Evolutionary conservation across 2,329 filamentous ascomycete genomes (phyloP).

Genomic region (Sclerotinia nivalis): DNA sequence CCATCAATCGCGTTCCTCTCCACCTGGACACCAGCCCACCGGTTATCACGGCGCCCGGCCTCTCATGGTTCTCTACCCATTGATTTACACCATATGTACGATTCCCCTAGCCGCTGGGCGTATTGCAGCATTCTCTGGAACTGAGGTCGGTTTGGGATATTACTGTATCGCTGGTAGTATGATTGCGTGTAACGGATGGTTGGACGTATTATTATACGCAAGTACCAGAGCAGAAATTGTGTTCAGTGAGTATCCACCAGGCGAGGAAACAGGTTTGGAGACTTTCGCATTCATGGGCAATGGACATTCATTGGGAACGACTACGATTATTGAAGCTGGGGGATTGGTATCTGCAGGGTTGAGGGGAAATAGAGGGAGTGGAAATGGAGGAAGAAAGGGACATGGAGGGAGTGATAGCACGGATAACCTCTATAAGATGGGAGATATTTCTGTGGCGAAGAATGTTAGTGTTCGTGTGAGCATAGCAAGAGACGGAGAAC

Average conservation of each 20-base stretch:
- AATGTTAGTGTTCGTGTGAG: conserved; percentile 33
- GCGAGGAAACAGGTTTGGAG: conserved; percentile 50
- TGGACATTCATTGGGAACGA: conserved; percentile 27
- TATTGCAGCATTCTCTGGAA: conserved; percentile 61
- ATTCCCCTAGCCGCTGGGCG: conserved; percentile 64
- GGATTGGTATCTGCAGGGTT: conserved; percentile 19
- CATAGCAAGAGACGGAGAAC: conserved; percentile 7
- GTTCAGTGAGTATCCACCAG: conserved; percentile 47
- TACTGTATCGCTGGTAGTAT: conserved; percentile 61
- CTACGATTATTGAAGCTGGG: conserved; percentile 27
- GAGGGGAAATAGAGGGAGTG: conserved; percentile 17
- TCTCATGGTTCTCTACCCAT: conserved; percentile 66
- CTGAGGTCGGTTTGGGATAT: conserved; percentile 52
- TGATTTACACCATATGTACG: conserved; percentile 70
- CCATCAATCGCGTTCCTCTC: conserved; percentile 12
- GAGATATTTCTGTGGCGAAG: conserved; percentile 34
- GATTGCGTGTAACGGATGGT: conserved; percentile 57
- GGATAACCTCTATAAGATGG: conserved; percentile 34
- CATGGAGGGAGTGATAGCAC: conserved; percentile 26
- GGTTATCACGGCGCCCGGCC: conserved; percentile 33
- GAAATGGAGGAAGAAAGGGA: not conserved
- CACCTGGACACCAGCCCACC: not conserved
- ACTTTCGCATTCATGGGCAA: conserved; percentile 48
- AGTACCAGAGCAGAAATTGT: conserved; percentile 55
- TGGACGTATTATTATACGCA: conserved; percentile 56